Conservation (phyloP, 2,329 filamentous ascomycete species). For the Apiospora rasikravindrae region DNA sequence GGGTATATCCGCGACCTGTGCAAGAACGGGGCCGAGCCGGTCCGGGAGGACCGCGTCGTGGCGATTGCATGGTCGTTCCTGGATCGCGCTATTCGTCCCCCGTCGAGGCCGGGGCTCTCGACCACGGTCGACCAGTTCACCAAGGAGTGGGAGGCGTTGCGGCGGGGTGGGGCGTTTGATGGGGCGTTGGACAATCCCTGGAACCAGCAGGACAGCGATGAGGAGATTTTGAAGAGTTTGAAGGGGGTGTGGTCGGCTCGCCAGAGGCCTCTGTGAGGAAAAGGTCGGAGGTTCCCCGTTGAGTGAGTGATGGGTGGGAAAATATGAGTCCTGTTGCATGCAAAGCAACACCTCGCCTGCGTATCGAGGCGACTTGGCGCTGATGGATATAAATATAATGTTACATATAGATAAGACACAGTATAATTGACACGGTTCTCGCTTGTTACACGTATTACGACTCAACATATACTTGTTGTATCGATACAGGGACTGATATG, state of each 20-base stretch:
- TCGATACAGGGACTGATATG: slow-evolving; percentile 18
- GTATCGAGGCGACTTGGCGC: not conserved
- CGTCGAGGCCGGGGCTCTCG: slow-evolving; percentile 23
- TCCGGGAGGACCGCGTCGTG: slow-evolving; percentile 32
- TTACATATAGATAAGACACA: not conserved
- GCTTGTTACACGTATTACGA: not conserved
- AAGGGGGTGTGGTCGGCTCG: not conserved
- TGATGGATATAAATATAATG: not conserved
- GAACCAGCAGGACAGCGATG: slow-evolving; percentile 23
- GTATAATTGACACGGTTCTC: not conserved
- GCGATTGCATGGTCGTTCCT: slow-evolving; percentile 37
- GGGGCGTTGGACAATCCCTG: slow-evolving; percentile 27
- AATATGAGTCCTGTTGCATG: not conserved
- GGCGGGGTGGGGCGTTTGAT: slow-evolving; percentile 27
- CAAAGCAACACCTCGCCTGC: not conserved
- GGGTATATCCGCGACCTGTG: slow-evolving; percentile 28
- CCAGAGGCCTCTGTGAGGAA: not conserved
- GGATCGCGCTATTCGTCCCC: slow-evolving; percentile 33
- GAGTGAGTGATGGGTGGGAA: not conserved
- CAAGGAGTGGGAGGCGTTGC: slow-evolving; percentile 26
- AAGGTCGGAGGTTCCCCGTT: slow-evolving; percentile 19
- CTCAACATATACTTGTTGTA: not conserved
- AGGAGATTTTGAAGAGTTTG: not conserved
- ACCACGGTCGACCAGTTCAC: slow-evolving; percentile 31
- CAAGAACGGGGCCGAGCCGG: slow-evolving; percentile 21